Evolutionary conservation across 768 basidiomycete species (phyloP), one percentile per base, ranked within the genome.

Genomic region (Podaxis carcinomalis): DNA sequence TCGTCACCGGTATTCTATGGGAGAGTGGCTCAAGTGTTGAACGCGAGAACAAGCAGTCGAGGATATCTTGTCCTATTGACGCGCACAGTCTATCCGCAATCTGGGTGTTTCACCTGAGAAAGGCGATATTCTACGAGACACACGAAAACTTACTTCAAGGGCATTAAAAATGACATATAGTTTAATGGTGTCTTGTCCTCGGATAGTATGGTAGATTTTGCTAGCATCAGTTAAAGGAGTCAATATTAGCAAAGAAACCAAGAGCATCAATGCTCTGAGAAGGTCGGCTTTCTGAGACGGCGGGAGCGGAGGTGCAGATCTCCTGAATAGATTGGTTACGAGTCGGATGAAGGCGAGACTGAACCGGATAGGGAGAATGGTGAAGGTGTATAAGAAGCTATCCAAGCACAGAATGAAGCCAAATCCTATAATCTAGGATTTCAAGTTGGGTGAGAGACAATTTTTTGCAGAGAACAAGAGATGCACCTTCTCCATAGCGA

Each of bases 121-220:
- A 56, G 10, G 39, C 44, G 44, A 37, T 47, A 40, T 16, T 52
- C 11, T 47, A 37, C 1, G 9, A 32, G 5, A 42, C 4, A 13
- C 32, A 47, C 5, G 40, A 21, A 23, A 21, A 71, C 86, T 60
- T 73, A 96, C 96, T 83, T 99, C 97, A 5, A 99, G 81, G 10
- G 95, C 95, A 72, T 98, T 98, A 76, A 98, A 99, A 54, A 99
- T 96, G 62, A 99, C 97, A 76, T 98, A 98, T 52, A 99, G 75
- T 76, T 98, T 99, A 77, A 99, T 96, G 2, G 94, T 97, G 67
- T 99, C 97, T 73, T 98, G 97, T 0, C 95, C 96, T 21, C 97
- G 87, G 58, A 99, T 98, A 14, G 89, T 90, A 68, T 99, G 97
- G 68, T 99, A 99, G 66, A 99, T 96, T 77, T 95, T 95, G 74